phyloP scores from a whole-genome alignment of 176 grass and related monocot species.

The Areca catechu region DNA sequence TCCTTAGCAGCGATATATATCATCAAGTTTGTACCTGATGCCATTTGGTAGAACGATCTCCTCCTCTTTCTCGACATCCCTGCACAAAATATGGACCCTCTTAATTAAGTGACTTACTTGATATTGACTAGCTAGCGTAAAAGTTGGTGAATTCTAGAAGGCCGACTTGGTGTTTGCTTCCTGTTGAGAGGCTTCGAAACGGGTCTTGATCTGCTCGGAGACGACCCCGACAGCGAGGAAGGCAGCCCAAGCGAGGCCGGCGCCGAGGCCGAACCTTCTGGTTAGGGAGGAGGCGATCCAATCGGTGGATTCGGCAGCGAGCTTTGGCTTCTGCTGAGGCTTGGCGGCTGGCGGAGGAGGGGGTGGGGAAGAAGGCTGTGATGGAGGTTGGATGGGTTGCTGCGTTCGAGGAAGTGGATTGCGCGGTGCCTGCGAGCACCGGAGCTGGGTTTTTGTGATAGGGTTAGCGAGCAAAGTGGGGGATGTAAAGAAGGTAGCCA shows the following conservation, averaged over 20 bases:
- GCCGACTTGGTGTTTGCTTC: slow-evolving; percentile 86
- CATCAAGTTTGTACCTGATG: slow-evolving; percentile 31
- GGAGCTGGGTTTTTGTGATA: slow-evolving; percentile 50
- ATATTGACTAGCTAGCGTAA: too few relatives aligned
- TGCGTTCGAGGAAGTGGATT: slow-evolving; percentile 30
- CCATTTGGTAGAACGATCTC: slow-evolving; percentile 85
- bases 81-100: slow-evolving; percentile 5
- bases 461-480: slow-evolving; percentile 46
- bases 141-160: too few relatives aligned
- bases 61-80: slow-evolving; percentile 61
- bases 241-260: slow-evolving; percentile 80
- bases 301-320: slow-evolving; percentile 55
- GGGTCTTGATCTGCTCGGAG: slow-evolving; percentile 97
- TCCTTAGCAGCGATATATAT: too few relatives aligned
- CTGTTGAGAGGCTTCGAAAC: slow-evolving; percentile 84
- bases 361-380: not conserved
- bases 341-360: not conserved
- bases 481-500: slow-evolving; percentile 69
- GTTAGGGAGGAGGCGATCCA: slow-evolving; percentile 84
- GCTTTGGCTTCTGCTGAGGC: slow-evolving; percentile 32
- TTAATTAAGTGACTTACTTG: too few relatives aligned
- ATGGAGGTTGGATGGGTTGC: slow-evolving; percentile 12
- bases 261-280: slow-evolving; percentile 81
- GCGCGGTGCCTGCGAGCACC: slow-evolving; percentile 49
- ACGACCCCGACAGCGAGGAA: slow-evolving; percentile 85